Evolutionary conservation across 2,329 filamentous ascomycete species (phyloP).

Genomic region (Tricladium varicosporioides): DNA sequence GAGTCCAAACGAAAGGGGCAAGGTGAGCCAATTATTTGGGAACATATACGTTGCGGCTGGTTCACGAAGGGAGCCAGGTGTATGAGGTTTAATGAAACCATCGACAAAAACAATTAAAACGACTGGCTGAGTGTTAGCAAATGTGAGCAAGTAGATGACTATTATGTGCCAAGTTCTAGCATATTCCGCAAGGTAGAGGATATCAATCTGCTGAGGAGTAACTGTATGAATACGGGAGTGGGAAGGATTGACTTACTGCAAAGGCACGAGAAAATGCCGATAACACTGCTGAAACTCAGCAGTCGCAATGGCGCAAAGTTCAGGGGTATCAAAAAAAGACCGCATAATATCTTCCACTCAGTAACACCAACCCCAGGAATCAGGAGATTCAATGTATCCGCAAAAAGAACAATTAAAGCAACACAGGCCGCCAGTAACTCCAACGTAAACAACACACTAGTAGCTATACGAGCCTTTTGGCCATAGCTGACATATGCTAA

Average conservation of each 20-base stretch:
- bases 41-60: slow-evolving; percentile 80
- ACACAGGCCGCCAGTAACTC: slow-evolving; percentile 88
- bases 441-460: slow-evolving; percentile 81
- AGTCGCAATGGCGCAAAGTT: slow-evolving; percentile 81
- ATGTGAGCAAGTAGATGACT: neutral
- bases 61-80: slow-evolving; percentile 79
- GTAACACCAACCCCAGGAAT: slow-evolving; percentile 68
- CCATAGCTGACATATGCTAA: slow-evolving; percentile 90
- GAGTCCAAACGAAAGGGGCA: slow-evolving; percentile 86
- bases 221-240: no score
- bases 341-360: slow-evolving; percentile 84
- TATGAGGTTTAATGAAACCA: slow-evolving; percentile 76
- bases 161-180: neutral
- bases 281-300: slow-evolving; percentile 84
- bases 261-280: slow-evolving; percentile 89
- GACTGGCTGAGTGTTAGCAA: slow-evolving; percentile 52
- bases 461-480: slow-evolving; percentile 73
- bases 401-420: slow-evolving; percentile 87
- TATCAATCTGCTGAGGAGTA: no score
- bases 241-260: slow-evolving; percentile 62
- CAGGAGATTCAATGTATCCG: slow-evolving; percentile 79
- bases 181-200: no score
- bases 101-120: slow-evolving; percentile 81
- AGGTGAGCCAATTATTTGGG: slow-evolving; percentile 76
- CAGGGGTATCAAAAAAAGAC: slow-evolving; percentile 73